A percentile compares a stretch with the other conserved stretches of the same genome.
Evolutionary conservation across 1,284 basidiomycete genomes (phyloP).

Genomic region (Veloboletus limbatus): DNA sequence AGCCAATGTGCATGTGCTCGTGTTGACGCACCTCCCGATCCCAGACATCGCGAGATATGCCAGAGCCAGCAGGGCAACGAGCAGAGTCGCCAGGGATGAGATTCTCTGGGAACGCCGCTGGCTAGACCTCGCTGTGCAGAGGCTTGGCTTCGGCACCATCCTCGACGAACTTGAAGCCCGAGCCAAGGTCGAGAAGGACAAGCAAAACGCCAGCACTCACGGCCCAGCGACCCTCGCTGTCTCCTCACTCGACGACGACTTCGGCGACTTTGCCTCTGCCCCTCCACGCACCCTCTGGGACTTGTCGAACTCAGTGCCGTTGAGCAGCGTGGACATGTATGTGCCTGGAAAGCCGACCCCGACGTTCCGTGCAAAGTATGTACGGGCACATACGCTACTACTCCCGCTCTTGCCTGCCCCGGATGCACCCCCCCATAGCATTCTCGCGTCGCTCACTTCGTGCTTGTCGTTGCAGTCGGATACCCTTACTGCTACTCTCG

Average conservation of each 20-base stretch:
- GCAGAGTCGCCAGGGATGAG: constrained; percentile 66
- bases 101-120: constrained; percentile 74
- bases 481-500: constrained; percentile 39
- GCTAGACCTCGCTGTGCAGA: constrained; percentile 51
- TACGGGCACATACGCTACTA: constrained; percentile 64
- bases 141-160: constrained; percentile 41
- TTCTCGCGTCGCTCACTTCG: constrained; percentile 53
- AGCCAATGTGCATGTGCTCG: constrained; percentile 67
- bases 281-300: constrained; percentile 23
- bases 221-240: constrained; percentile 56
- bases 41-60: constrained; percentile 78
- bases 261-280: constrained; percentile 79
- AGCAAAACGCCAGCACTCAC: constrained; percentile 2
- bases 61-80: constrained; percentile 61
- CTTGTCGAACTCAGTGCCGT: constrained; percentile 16
- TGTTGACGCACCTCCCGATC: constrained; percentile 71
- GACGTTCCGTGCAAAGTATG: constrained; percentile 51
- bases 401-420: constrained; percentile 55
- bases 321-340: constrained; percentile 13
- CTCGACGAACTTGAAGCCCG: constrained; percentile 60
- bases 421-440: constrained; percentile 52
- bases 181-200: constrained; percentile 19
- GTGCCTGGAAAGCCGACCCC: constrained; percentile 29
- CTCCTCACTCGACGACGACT: constrained; percentile 74
- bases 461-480: constrained; percentile 21